These are phyloP conservation scores for Fusarium avenaceum DNA, from an alignment of 2,329 filamentous ascomycete species.

Conservation along the genomic window DNA sequence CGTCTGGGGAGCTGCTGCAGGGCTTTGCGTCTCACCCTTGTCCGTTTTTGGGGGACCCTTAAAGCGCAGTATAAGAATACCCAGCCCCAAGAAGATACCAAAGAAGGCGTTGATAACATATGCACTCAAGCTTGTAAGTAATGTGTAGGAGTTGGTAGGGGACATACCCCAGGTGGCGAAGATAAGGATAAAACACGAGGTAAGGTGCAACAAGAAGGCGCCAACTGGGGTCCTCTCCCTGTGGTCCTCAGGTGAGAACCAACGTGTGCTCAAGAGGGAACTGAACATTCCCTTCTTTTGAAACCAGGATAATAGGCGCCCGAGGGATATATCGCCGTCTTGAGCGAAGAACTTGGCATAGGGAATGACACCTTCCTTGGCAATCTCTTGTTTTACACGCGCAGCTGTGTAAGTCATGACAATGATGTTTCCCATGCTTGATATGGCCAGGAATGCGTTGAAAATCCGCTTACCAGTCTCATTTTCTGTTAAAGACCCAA, in stretches of 20 bases:
- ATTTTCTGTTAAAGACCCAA: constrained; percentile 49
- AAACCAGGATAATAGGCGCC: constrained; percentile 52
- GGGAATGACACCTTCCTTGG: constrained; percentile 69
- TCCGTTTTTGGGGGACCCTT: constrained; percentile 50
- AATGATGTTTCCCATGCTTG: constrained; percentile 68
- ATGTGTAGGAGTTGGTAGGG: constrained; percentile 48
- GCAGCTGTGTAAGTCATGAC: constrained; percentile 69
- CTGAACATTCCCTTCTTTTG: constrained; percentile 50
- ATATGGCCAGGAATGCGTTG: constrained; percentile 65
- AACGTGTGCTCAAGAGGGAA: constrained; percentile 46
- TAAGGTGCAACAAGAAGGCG: constrained; percentile 53
- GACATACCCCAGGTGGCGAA: constrained; percentile 52
- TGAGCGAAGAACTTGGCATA: constrained; percentile 63
- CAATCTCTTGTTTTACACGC: constrained; percentile 71
- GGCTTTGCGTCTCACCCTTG: constrained; percentile 24
- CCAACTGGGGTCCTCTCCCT: constrained; percentile 55
- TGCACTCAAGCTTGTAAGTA: constrained; percentile 52
- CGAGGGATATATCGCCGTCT: constrained; percentile 54
- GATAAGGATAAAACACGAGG: constrained; percentile 54
- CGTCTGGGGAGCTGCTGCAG: constrained; percentile 33
- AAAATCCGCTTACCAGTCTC: constrained; percentile 55
- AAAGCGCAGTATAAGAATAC: constrained; percentile 55
- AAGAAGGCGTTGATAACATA: constrained; percentile 56
- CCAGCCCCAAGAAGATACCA: constrained; percentile 52
- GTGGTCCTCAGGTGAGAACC: constrained; percentile 54